A percentile compares a stretch with the other conserved stretches of the same genome.
phyloP scores from a whole-genome alignment of 1,139 yeast genomes.

The Arxiozyma slooffiae region DNA sequence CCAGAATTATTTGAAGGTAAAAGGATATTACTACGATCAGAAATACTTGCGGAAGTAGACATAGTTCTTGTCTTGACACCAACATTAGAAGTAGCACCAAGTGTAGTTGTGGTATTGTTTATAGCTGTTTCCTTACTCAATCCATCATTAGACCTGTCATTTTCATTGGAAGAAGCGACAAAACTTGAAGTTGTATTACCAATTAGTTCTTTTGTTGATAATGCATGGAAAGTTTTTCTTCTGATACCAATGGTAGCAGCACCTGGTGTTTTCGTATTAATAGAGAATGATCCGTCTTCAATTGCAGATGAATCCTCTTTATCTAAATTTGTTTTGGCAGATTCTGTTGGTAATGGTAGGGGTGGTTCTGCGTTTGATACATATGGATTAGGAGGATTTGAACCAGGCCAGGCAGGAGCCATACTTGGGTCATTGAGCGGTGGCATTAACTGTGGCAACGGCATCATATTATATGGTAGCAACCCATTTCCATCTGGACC shows the following conservation, averaged over 20 bases:
- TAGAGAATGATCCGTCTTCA: slow-evolving; percentile 8
- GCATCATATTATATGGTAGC: slow-evolving; percentile 2
- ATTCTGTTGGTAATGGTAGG: background rate
- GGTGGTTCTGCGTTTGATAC: background rate
- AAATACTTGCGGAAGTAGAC: slow-evolving; percentile 23
- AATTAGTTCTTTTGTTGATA: slow-evolving; percentile 32
- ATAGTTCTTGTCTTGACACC: slow-evolving; percentile 22
- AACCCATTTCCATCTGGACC: slow-evolving; percentile 5
- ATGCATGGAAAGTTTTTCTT: slow-evolving; percentile 36
- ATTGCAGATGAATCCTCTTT: slow-evolving; percentile 10
- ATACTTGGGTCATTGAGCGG: slow-evolving; percentile 4
- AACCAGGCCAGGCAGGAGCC: slow-evolving; percentile 14
- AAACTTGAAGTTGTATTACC: slow-evolving; percentile 6
- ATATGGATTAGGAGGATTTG: background rate
- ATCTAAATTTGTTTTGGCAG: slow-evolving; percentile 3
- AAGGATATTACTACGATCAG: slow-evolving; percentile 13
- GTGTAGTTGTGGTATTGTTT: slow-evolving; percentile 1
- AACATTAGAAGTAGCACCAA: slow-evolving; percentile 11
- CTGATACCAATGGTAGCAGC: slow-evolving; percentile 20
- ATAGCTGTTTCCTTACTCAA: background rate
- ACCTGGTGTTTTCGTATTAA: slow-evolving; percentile 9
- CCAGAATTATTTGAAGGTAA: slow-evolving; percentile 6
- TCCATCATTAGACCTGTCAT: slow-evolving; percentile 4
- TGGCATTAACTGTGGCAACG: slow-evolving; percentile 4
- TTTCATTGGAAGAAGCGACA: background rate